A percentile compares a stretch with the other conserved stretches of the same genome.
phyloP scores from a whole-genome alignment of 208 protist species.

The Acanthamoeba healyi region DNA sequence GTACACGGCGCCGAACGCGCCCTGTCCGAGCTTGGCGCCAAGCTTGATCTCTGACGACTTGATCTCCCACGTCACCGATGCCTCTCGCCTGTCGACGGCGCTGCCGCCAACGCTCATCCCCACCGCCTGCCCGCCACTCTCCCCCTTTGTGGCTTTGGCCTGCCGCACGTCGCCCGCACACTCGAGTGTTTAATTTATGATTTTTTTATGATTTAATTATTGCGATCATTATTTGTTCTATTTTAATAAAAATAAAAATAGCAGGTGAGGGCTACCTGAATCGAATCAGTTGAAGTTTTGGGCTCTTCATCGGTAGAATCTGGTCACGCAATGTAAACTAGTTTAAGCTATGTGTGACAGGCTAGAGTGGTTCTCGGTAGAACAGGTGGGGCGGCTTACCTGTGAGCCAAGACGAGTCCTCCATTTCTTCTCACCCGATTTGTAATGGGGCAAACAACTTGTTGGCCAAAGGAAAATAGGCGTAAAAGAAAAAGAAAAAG shows the following conservation, averaged over 20 bases:
- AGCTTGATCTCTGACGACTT: slow-evolving; percentile 46
- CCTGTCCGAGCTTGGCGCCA: slow-evolving; percentile 33
- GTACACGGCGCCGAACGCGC: slow-evolving; percentile 60
- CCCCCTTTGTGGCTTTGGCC: neutral
- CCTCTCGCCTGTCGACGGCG: neutral
- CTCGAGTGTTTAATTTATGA: too few species aligned
- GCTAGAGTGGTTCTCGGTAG: too few species aligned
- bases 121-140: neutral
- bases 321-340: too few species aligned
- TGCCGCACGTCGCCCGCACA: too few species aligned
- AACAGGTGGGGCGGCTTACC: neutral
- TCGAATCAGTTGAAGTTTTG: too few species aligned
- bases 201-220: too few species aligned
- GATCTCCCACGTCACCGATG: slow-evolving; percentile 38
- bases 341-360: too few species aligned
- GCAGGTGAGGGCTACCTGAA: too few species aligned
- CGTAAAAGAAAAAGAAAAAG: too few species aligned
- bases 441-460: neutral
- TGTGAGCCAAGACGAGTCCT: neutral
- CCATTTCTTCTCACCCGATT: neutral
- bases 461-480: too few species aligned
- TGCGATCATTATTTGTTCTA: too few species aligned
- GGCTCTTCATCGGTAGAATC: neutral
- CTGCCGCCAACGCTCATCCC: neutral
- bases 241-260: too few species aligned